Percentiles rank a stretch among this genome's conserved stretches.
Conservation (phyloP, 2,329 filamentous ascomycete genomes). For the Penicillium decumbens region DNA sequence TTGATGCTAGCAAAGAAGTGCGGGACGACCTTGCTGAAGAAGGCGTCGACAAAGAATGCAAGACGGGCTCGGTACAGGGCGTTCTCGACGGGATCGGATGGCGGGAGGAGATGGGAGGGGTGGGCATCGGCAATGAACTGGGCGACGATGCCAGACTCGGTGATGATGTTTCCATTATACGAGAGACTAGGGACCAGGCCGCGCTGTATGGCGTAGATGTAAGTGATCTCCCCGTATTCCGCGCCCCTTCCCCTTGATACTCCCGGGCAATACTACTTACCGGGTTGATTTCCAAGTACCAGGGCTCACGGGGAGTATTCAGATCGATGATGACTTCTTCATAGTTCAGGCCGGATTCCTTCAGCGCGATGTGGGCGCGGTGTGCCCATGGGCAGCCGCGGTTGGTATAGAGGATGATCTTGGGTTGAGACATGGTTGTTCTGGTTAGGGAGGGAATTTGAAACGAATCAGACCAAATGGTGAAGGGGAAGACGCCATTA, state of each 20-base stretch:
- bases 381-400: slow-evolving; percentile 69
- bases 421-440: slow-evolving; percentile 34
- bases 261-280: slow-evolving; percentile 29
- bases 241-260: background rate
- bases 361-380: slow-evolving; percentile 66
- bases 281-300: slow-evolving; percentile 74
- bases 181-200: slow-evolving; percentile 69
- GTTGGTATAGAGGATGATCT: slow-evolving; percentile 67
- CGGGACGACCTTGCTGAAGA: slow-evolving; percentile 56
- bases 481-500: slow-evolving; percentile 13
- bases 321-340: slow-evolving; percentile 72
- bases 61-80: slow-evolving; percentile 63
- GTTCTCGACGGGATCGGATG: slow-evolving; percentile 50
- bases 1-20: slow-evolving; percentile 47
- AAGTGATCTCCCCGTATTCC: background rate
- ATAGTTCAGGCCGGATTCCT: slow-evolving; percentile 61
- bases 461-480: background rate
- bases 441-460: slow-evolving; percentile 4
- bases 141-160: slow-evolving; percentile 65
- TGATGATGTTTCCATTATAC: slow-evolving; percentile 66
- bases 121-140: slow-evolving; percentile 67
- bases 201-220: slow-evolving; percentile 40
- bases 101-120: slow-evolving; percentile 60
- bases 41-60: slow-evolving; percentile 68
- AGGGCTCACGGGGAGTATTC: slow-evolving; percentile 60